Evolutionary conservation across 2,329 filamentous ascomycete genomes (phyloP).

Genomic region (Cytospora chrysosperma): DNA sequence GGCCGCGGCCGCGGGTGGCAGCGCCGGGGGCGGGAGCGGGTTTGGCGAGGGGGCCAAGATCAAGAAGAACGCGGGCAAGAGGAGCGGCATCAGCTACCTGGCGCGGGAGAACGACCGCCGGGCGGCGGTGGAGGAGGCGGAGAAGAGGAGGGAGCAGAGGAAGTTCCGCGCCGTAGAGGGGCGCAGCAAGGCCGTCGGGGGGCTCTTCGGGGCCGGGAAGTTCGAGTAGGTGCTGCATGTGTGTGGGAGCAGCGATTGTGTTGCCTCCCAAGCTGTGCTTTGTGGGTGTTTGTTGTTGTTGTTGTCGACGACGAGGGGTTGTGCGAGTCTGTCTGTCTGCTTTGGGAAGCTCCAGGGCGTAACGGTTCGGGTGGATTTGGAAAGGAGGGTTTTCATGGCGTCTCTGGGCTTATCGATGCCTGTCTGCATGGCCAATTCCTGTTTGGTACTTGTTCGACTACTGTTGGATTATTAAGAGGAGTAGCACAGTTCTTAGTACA

Average conservation of each 20-base stretch:
- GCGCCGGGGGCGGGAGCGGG: conserved; percentile 19
- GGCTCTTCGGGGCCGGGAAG: conserved; percentile 56
- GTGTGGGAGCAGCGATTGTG: neutral
- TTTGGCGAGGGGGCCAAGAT: conserved; percentile 50
- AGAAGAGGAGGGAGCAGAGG: conserved; percentile 57
- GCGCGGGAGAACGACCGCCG: conserved; percentile 58
- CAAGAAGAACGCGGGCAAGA: conserved; percentile 60
- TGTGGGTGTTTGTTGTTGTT: neutral
- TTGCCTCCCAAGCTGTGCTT: neutral
- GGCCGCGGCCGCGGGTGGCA: neutral
- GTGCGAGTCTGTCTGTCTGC: neutral
- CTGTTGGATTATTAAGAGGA: neutral
- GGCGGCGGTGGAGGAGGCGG: conserved; percentile 54
- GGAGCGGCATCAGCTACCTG: conserved; percentile 60
- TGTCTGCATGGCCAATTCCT: neutral
- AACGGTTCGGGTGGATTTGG: neutral
- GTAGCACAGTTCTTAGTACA: neutral
- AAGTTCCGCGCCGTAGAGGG: conserved; percentile 58
- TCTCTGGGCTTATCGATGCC: neutral
- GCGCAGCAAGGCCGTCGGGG: conserved; percentile 56
- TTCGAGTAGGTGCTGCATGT: conserved; percentile 44
- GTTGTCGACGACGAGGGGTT: neutral
- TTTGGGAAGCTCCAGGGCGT: neutral
- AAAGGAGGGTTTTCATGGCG: neutral
- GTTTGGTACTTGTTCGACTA: neutral